Base-by-base conservation (phyloP, 805 yeast species). In the Suhomyces sp. region DNA sequence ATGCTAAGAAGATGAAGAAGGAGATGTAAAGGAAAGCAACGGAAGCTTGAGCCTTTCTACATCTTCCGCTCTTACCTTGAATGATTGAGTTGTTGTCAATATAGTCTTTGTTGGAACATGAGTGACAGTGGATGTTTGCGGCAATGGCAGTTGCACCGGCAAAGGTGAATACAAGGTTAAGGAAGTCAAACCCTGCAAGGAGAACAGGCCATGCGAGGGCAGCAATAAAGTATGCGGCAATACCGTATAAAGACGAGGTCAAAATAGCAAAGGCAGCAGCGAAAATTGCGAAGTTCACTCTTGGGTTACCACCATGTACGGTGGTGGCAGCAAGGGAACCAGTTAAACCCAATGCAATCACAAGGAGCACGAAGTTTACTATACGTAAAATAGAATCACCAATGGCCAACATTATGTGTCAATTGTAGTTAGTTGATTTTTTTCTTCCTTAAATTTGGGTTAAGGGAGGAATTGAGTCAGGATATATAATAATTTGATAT, bases 81-180 rank as follows among this genome's bases (percentile, higher is more conserved):
- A 88, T 72, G 61, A 89, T 80, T 55, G 71, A 71, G 81, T 93
- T 93, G 58, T 61, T 46, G 60, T 83, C 77, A 59, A 91, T 54
- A 79, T 89, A 91, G 51, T 41, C 53, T 56, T 76, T 59, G 83
- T 90, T 87, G 61, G 77, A 54, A 80, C 99, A 93, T 40, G 96
- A 86, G 80, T 91, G 97, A 58, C 79, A 80, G 73, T 92, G 84
- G 67, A 88, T 84, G 64, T 85, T 96, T 54, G 89, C 96, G 49
- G 98, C 98, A 67, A 94, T 78, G 49, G 97, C 97, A 53, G 96
- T 84, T 64, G 92, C 98, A 59, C 89, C 98, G 47, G 98, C 84
- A 71, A 94, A 89, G 52, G 97, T 85, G 85, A 94, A 94, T 61
- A 92, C 87, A 62, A 84, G 74, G 81, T 91, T 91, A 73, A 94